phyloP scores from a whole-genome alignment of 2,329 filamentous ascomycete species.

The Penicillium sp. region DNA sequence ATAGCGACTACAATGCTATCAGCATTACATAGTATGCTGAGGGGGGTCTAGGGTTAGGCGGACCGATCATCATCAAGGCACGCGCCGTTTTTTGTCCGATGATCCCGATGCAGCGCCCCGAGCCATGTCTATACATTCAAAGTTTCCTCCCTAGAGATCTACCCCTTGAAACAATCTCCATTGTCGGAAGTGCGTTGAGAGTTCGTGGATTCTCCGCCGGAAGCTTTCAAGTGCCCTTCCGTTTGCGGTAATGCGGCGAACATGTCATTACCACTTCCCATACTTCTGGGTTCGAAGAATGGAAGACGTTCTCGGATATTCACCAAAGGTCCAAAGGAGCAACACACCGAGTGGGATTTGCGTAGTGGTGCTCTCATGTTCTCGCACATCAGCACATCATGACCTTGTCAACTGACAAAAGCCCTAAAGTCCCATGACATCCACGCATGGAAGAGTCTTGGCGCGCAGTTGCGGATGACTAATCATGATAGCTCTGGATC shows the following conservation, averaged over 20 bases:
- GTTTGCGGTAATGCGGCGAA: slow-evolving; percentile 26
- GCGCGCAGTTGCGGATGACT: not conserved
- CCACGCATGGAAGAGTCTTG: not conserved
- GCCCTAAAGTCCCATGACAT: slow-evolving; percentile 14
- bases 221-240: slow-evolving; percentile 26
- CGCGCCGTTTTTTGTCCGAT: slow-evolving; percentile 23
- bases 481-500: no score
- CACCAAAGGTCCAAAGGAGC: not conserved
- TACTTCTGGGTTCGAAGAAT: slow-evolving; percentile 11
- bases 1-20: slow-evolving; percentile 31
- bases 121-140: not conserved
- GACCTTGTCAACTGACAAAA: slow-evolving; percentile 27
- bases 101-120: slow-evolving; percentile 23
- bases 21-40: slow-evolving; percentile 32
- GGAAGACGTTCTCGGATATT: not conserved
- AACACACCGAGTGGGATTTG: not conserved
- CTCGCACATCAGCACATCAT: slow-evolving; percentile 4
- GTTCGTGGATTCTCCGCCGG: slow-evolving; percentile 14
- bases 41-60: slow-evolving; percentile 10
- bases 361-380: not conserved
- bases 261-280: slow-evolving; percentile 25
- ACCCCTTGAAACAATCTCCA: slow-evolving; percentile 5
- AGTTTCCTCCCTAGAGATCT: not conserved
- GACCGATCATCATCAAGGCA: slow-evolving; percentile 13
- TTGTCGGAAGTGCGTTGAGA: slow-evolving; percentile 13